Evolutionary conservation across 2,329 filamentous ascomycete genomes (phyloP), one percentile per base, ranked within the genome.

Genomic region (Lasiodiplodia sp.): DNA sequence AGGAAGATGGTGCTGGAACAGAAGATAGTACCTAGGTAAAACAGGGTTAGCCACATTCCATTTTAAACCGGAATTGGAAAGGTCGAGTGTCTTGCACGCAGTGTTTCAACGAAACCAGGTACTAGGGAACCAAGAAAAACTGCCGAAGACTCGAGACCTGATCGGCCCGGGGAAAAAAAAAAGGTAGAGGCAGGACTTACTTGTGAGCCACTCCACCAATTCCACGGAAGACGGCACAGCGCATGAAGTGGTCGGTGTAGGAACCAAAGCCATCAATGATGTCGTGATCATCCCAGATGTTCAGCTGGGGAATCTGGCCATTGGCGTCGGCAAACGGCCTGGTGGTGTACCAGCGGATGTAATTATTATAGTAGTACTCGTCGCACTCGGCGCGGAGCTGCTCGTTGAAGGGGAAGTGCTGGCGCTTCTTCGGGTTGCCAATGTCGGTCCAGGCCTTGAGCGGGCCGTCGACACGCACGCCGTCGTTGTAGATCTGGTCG

Each of bases 391-490:
- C 82, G 68, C 88, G 82, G 82, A 90, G 81, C 70, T 84, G 78
- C 75, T 94, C 92, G 87, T 79, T 86, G 80, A 86, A 97, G 78
- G 85, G 79, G 71, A 84, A 88, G 4, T 85, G 80, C 69, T 86
- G 83, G 73, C 88, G 82, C 79, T 88, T 89, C 72, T 85, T 83
- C 0, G 88, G 88, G 72, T 88, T 90, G 31, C 73, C 72, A 71
- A 90, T 90, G 57, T 83, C 81, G 0, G 88, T 89, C 88, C 88
- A 91, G 6, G 81, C 75, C 73, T 88, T 88, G 71, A 98, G 82
- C 1, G 95, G 95, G 0, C 94, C 95, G 64, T 90, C 84, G 1
- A 97, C 93, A 71, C 95, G 88, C 72, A 98, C 93, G 28, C 92
- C 92, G 68, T 90, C 88, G 72, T 90, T 90, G 80, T 91, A 91